Evolutionary conservation across 208 protist genomes (phyloP).

Genomic region (Lotmaria passim): DNA sequence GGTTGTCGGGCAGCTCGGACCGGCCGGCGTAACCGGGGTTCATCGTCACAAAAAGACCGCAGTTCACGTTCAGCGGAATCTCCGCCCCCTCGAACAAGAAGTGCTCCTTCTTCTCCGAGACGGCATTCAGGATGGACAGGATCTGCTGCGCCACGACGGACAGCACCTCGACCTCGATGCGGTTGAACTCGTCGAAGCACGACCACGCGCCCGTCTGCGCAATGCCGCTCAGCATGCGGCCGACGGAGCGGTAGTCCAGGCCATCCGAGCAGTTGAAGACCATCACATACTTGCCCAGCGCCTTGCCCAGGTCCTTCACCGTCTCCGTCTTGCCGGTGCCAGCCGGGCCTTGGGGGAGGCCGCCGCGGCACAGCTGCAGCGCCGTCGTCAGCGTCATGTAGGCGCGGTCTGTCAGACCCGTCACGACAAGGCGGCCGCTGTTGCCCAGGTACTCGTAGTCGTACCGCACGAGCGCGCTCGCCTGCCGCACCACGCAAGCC

Average conservation of each 20-base stretch:
- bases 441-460: constrained; percentile 99
- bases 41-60: constrained; percentile 99
- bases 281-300: constrained; percentile 97
- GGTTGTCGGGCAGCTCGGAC: constrained; percentile 98
- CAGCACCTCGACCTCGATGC: constrained; percentile 98
- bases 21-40: constrained; percentile 99
- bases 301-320: constrained; percentile 98
- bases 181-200: constrained; percentile 99
- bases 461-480: constrained; percentile 92
- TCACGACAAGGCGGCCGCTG: constrained; percentile 97
- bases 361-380: constrained; percentile 94
- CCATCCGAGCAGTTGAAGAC: constrained; percentile 99
- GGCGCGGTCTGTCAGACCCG: constrained; percentile 97
- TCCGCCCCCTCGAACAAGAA: constrained; percentile 96
- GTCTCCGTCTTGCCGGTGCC: constrained; percentile 99
- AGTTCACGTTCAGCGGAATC: constrained; percentile 96
- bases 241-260: constrained; percentile 97
- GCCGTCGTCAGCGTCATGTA: constrained; percentile 99
- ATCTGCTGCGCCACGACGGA: constrained; percentile 99
- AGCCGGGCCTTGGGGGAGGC: constrained; percentile 96
- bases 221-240: constrained; percentile 96
- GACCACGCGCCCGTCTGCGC: constrained; percentile 98
- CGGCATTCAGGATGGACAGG: constrained; percentile 91
- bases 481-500: constrained; percentile 94
- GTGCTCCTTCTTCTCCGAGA: constrained; percentile 70